These are phyloP conservation scores for Beta lomatogona DNA, from an alignment of 179 eudicot species.

Conservation along the genomic window DNA sequence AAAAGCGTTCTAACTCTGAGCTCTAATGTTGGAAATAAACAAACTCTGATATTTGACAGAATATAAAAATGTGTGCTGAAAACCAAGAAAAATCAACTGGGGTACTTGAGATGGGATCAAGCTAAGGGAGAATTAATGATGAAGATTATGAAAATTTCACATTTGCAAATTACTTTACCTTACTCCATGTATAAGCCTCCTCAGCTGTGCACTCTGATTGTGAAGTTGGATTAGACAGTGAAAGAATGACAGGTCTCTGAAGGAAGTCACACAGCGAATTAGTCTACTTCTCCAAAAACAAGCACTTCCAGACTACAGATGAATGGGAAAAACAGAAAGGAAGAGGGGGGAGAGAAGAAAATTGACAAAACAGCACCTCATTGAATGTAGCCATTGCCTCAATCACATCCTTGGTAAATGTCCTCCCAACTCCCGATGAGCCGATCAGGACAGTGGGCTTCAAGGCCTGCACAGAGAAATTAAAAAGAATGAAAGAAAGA, in stretches of 20 bases:
- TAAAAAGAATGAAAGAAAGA: neutral
- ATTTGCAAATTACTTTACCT: conserved; percentile 27
- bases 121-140: neutral
- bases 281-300: neutral
- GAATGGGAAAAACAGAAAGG: neutral
- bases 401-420: conserved; percentile 79
- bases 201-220: conserved; percentile 58
- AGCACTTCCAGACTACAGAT: neutral
- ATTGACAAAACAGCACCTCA: conserved; percentile 45
- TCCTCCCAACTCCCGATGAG: conserved; percentile 75
- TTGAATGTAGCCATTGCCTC: conserved; percentile 77
- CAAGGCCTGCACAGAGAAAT: conserved; percentile 50
- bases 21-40: neutral
- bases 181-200: conserved; percentile 56
- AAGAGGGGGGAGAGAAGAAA: neutral
- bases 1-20: neutral
- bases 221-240: conserved; percentile 54
- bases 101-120: neutral
- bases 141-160: neutral
- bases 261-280: neutral
- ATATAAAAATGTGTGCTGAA: neutral
- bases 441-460: conserved; percentile 85
- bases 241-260: conserved; percentile 49
- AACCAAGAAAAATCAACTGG: too few species aligned
- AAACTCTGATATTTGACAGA: neutral